Evolutionary conservation across 371 early-diverging fungal species (phyloP).

Genomic region (Entomophthora muscae): DNA sequence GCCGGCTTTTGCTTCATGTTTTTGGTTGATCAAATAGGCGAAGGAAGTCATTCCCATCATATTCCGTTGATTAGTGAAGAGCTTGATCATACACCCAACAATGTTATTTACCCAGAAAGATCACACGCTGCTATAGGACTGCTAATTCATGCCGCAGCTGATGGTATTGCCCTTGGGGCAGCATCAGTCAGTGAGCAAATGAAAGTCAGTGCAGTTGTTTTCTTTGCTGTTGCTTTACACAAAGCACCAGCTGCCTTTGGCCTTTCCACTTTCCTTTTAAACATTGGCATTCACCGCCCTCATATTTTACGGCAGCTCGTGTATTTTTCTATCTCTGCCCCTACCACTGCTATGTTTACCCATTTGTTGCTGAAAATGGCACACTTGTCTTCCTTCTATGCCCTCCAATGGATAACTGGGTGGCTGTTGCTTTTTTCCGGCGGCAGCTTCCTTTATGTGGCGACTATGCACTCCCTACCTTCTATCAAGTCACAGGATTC

Average conservation of each 20-base stretch:
- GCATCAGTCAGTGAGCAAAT: constrained; percentile 35
- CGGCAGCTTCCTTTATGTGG: constrained; percentile 85
- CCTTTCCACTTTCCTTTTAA: constrained; percentile 59
- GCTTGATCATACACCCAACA: constrained; percentile 14
- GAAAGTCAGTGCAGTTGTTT: constrained; percentile 66
- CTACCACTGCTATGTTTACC: constrained; percentile 61
- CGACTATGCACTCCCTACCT: constrained; percentile 22
- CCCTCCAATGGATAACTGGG: too few species aligned
- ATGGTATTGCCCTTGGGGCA: constrained; percentile 89
- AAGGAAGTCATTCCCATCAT: constrained; percentile 19
- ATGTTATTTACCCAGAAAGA: too few species aligned
- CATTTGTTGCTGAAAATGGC: constrained; percentile 30
- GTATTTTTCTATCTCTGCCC: constrained; percentile 71
- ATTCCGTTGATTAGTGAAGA: constrained; percentile 8
- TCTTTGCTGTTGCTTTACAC: constrained; percentile 90
- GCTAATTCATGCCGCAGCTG: constrained; percentile 84
- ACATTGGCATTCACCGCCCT: constrained; percentile 30
- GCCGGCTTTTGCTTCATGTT: constrained; percentile 86
- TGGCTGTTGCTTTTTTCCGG: constrained; percentile 61
- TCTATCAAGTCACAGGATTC: not conserved
- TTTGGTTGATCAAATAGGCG: constrained; percentile 55
- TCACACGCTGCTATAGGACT: constrained; percentile 65
- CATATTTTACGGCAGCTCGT: constrained; percentile 55
- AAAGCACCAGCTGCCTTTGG: constrained; percentile 92
- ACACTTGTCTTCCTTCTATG: constrained; percentile 62